Evolutionary conservation across 2,329 filamentous ascomycete species (phyloP).

Genomic region (Geosmithia putterillii): DNA sequence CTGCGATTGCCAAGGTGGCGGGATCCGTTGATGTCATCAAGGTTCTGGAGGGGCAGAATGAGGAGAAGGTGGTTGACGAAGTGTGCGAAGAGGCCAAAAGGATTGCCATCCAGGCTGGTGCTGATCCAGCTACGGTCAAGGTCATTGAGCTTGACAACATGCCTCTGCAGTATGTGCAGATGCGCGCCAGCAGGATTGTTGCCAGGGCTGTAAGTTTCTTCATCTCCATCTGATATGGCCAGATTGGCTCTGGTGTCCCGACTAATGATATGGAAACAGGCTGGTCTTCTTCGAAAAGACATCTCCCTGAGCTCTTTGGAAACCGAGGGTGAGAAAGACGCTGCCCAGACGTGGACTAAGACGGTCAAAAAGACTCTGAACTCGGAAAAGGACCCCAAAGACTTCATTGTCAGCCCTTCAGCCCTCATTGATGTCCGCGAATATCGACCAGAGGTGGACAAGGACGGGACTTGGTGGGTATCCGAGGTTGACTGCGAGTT

Average conservation of each 20-base stretch:
- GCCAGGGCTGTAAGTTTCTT: constrained; percentile 48
- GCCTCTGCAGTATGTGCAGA: constrained; percentile 37
- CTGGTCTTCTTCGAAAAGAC: background rate
- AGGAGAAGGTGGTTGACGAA: constrained; percentile 24
- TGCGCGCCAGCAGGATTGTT: constrained; percentile 30
- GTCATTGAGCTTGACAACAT: constrained; percentile 41
- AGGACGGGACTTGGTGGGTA: constrained; percentile 40
- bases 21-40: constrained; percentile 38
- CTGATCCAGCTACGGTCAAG: constrained; percentile 26
- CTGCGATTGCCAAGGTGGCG: constrained; percentile 48
- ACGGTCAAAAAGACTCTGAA: background rate
- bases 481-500: constrained; percentile 44
- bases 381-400: background rate
- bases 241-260: too few relatives aligned
- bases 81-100: constrained; percentile 20
- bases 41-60: constrained; percentile 29
- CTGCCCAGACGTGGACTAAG: background rate
- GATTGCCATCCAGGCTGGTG: constrained; percentile 21
- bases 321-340: background rate
- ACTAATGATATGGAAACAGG: background rate
- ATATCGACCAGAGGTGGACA: constrained; percentile 36
- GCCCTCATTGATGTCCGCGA: background rate
- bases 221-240: constrained; percentile 14
- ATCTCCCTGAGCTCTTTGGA: background rate
- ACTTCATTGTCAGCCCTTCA: background rate